Conservation (phyloP, 768 basidiomycete species). For the Russula vinacea region DNA sequence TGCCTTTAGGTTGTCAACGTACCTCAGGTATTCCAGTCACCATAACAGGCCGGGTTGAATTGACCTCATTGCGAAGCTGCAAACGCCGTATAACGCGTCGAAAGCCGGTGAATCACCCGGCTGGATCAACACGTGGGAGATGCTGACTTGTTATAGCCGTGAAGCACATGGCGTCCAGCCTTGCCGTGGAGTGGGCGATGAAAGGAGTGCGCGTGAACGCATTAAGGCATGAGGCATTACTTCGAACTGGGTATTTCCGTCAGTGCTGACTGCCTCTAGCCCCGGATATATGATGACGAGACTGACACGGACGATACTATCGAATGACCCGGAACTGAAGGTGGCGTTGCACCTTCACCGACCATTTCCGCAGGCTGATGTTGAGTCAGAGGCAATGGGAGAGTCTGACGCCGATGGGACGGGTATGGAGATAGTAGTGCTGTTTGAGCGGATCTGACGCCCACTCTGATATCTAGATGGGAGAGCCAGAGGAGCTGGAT, state of each 20-base stretch:
- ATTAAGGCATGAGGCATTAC: conserved; percentile 50
- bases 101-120: conserved; percentile 66
- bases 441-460: conserved; percentile 16
- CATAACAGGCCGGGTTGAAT: not conserved
- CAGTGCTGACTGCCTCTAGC: conserved; percentile 39
- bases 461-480: conserved; percentile 53
- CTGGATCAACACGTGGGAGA: not conserved
- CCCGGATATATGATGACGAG: conserved; percentile 95
- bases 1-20: conserved; percentile 72
- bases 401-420: conserved; percentile 79
- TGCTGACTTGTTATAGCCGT: conserved; percentile 53
- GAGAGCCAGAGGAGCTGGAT: conserved; percentile 75
- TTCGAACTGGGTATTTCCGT: conserved; percentile 3
- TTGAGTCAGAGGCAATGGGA: conserved; percentile 75
- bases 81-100: conserved; percentile 95
- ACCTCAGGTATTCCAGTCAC: conserved; percentile 57
- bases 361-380: conserved; percentile 16
- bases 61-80: conserved; percentile 47
- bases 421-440: conserved; percentile 46
- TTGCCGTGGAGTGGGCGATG: conserved; percentile 96
- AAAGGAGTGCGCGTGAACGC: conserved; percentile 83
- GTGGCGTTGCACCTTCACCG: conserved; percentile 39
- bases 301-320: conserved; percentile 79
- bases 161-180: conserved; percentile 87
- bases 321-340: conserved; percentile 71